These are phyloP conservation scores for Dothideomycetes sp. DNA, from an alignment of 2,329 filamentous ascomycete species.

Conservation along the genomic window DNA sequence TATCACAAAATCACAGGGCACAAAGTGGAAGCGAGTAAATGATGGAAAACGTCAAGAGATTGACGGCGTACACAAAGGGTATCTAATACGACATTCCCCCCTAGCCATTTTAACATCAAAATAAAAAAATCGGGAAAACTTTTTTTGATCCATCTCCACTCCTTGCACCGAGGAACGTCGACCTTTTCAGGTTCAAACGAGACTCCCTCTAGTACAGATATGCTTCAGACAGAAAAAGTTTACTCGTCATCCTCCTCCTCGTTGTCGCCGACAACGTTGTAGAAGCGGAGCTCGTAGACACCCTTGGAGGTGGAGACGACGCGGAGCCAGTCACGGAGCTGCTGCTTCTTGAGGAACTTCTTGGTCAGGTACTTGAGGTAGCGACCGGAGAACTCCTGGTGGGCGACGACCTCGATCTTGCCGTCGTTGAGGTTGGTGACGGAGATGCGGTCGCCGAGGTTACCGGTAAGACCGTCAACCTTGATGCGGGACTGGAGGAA, in stretches of 20 bases:
- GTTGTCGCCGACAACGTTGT: slow-evolving; percentile 99
- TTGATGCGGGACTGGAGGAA: slow-evolving; percentile 99
- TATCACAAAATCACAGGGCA: no score
- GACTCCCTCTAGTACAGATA: no score
- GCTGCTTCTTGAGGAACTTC: slow-evolving; percentile 99
- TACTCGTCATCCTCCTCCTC: slow-evolving; percentile 98
- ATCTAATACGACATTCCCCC: slow-evolving; percentile 10
- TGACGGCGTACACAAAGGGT: slow-evolving; percentile 1
- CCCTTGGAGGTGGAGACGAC: slow-evolving; percentile 97
- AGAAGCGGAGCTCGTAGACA: slow-evolving; percentile 99
- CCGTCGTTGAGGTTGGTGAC: slow-evolving; percentile 89
- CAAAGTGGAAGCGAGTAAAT: no score
- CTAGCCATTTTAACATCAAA: no score
- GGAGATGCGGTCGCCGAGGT: slow-evolving; percentile 87
- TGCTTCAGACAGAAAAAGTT: slow-evolving; percentile 25
- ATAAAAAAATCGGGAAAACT: no score
- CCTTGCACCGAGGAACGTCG: no score
- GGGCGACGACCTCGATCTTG: slow-evolving; percentile 95
- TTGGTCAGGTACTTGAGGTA: slow-evolving; percentile 99
- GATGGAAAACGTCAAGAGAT: background rate
- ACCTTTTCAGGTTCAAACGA: no score
- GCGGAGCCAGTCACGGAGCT: slow-evolving; percentile 99
- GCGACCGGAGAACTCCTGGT: slow-evolving; percentile 96
- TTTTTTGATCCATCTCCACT: no score
- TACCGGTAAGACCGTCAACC: slow-evolving; percentile 95